phyloP scores from a whole-genome alignment of 805 yeast genomes.

The Yamadazyma paraphyllophila region DNA sequence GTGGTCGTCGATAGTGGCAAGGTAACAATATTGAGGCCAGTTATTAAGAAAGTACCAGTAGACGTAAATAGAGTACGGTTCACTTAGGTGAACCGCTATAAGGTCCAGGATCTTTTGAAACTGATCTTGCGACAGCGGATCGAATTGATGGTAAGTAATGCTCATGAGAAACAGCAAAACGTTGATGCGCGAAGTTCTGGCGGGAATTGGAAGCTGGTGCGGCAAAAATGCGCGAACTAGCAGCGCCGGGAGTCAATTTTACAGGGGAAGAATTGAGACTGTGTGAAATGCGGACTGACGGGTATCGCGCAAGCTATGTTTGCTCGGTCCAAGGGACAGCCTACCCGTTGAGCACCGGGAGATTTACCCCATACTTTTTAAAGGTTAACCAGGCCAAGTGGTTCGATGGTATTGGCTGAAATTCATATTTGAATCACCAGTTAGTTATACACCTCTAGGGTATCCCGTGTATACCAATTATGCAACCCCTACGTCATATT shows the following conservation, averaged over 20 bases:
- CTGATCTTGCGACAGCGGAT: slow-evolving; percentile 31
- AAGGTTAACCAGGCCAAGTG: not conserved
- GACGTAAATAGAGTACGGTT: slow-evolving; percentile 92
- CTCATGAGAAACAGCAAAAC: not conserved
- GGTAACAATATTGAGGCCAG: slow-evolving; percentile 83
- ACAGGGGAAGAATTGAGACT: not conserved
- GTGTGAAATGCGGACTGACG: not conserved
- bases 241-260: not conserved
- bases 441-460: too few relatives aligned
- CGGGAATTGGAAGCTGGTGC: too few relatives aligned
- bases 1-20: slow-evolving; percentile 46
- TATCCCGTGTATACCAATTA: too few relatives aligned
- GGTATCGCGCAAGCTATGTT: not conserved
- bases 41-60: slow-evolving; percentile 84
- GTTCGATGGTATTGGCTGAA: not conserved
- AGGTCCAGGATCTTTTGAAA: slow-evolving; percentile 52
- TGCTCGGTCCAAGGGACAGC: slow-evolving; percentile 8
- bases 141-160: slow-evolving; percentile 21
- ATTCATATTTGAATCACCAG: too few relatives aligned
- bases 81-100: slow-evolving; percentile 75
- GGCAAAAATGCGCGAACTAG: not conserved
- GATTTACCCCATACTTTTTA: slow-evolving; percentile 9
- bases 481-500: not conserved
- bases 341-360: slow-evolving; percentile 7
- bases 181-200: not conserved